A percentile compares a stretch with the other conserved stretches of the same genome.
These are phyloP conservation scores for Neophaeococcomyces aloes DNA, from an alignment of 2,329 filamentous ascomycete species.

Conservation along the genomic window DNA sequence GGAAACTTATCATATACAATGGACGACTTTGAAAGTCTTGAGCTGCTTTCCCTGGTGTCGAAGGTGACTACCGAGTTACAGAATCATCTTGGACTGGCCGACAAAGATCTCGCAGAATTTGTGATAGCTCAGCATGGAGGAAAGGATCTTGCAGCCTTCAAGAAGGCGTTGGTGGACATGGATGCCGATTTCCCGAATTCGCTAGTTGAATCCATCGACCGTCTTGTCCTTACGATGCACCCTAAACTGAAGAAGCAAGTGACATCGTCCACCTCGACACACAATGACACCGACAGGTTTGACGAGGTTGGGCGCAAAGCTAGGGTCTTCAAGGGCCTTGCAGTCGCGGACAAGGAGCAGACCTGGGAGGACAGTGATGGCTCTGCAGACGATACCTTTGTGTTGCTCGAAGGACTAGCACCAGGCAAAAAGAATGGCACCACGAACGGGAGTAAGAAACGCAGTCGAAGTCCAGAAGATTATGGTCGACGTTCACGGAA, in stretches of 20 bases:
- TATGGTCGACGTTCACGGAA: constrained; percentile 38
- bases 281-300: constrained; percentile 31
- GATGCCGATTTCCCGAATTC: constrained; percentile 76
- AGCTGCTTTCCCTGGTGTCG: constrained; percentile 85
- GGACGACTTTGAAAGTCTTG: constrained; percentile 85
- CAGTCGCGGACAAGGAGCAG: constrained; percentile 67
- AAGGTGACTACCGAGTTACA: constrained; percentile 90
- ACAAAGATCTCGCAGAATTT: constrained; percentile 94
- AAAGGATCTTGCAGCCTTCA: constrained; percentile 58
- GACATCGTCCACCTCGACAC: constrained; percentile 29
- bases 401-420: constrained; percentile 76
- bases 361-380: constrained; percentile 37
- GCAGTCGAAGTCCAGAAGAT: constrained; percentile 45
- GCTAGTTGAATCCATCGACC: constrained; percentile 82
- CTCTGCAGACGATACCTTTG: constrained; percentile 82
- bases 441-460: constrained; percentile 37
- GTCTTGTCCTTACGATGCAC: constrained; percentile 78
- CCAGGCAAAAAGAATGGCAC: constrained; percentile 44
- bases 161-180: constrained; percentile 60
- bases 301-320: constrained; percentile 58
- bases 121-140: constrained; percentile 77
- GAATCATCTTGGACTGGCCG: constrained; percentile 82
- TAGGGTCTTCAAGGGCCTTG: constrained; percentile 79
- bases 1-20: constrained; percentile 38
- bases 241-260: constrained; percentile 65